Percentiles rank a stretch among this genome's conserved stretches.
These are phyloP conservation scores for Tricholoma sp. DNA, from an alignment of 768 basidiomycete species.

Conservation along the genomic window DNA sequence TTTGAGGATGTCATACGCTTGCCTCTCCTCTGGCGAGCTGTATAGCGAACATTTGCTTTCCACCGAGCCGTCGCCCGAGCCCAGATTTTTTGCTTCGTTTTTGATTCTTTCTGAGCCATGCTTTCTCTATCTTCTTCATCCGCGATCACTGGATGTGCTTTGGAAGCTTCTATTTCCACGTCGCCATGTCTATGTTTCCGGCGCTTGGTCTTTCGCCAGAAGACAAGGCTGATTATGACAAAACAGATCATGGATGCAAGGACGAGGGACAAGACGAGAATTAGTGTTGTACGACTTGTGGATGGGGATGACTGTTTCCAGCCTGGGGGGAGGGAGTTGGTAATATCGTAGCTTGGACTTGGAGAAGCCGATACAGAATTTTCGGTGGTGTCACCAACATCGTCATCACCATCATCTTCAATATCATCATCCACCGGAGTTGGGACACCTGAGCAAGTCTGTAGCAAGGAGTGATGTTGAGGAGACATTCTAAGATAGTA, in stretches of 20 bases:
- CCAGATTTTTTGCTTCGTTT: conserved; percentile 56
- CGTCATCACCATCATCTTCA: conserved; percentile 13
- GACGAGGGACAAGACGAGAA: conserved; percentile 55
- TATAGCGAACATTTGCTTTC: conserved; percentile 56
- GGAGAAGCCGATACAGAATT: conserved; percentile 15
- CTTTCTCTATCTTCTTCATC: conserved; percentile 26
- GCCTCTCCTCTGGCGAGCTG: conserved; percentile 55
- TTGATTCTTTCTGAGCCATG: conserved; percentile 39
- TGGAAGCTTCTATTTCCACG: conserved; percentile 43
- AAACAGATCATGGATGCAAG: conserved; percentile 58
- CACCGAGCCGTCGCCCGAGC: conserved; percentile 62
- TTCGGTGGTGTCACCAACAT: conserved; percentile 3
- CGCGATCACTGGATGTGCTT: conserved; percentile 13
- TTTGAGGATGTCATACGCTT: conserved; percentile 25
- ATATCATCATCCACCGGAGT: conserved; percentile 29
- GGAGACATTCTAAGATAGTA: neutral
- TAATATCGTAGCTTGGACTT: conserved; percentile 24
- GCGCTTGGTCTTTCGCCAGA: conserved; percentile 48
- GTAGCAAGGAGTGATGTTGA: neutral
- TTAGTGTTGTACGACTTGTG: conserved; percentile 36
- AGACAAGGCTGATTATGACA: conserved; percentile 56
- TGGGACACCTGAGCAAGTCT: conserved; percentile 21
- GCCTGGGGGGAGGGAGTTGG: conserved; percentile 45
- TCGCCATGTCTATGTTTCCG: conserved; percentile 35
- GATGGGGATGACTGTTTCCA: conserved; percentile 33